Evolutionary conservation across 495 filamentous ascomycete genomes (phyloP), one percentile per base, ranked within the genome.

Genomic region (Paragyromitra xinjiangensis): DNA sequence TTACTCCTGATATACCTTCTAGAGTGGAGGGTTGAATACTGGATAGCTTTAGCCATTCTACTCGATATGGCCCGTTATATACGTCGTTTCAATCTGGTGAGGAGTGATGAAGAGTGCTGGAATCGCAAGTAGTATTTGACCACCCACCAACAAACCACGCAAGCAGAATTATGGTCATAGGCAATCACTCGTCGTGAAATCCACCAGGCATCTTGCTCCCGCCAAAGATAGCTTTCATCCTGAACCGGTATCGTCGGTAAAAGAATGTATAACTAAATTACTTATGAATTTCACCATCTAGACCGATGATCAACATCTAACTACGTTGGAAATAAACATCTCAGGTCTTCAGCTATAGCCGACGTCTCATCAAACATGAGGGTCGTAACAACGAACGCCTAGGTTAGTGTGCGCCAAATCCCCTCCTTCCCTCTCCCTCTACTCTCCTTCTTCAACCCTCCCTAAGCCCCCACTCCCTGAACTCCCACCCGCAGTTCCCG

Each of bases 401-500:
- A 51, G 16, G 19, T 51, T 51, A 51, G 5, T 51, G 48, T n/a
- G 2, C 6, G 8, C 53, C 53, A 4, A 56, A 26, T 0, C 29
- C 29, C 2, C 4, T 34, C 29, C 3, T 29, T 37, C 14, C 1
- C 29, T 3, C 6, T 37, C 44, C 3, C 11, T 1, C 73, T 79
- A 78, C 42, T 78, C 84, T 92, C 93, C 84, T 95, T 95, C 39
- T 89, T 85, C 65, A 88, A 94, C 83, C 90, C 92, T 75, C 88
- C 90, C 69, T 93, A 90, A 83, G 92, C 29, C 39, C 45, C n/a
- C 11, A 19, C 64, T 9, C 51, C 75, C 65, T 22, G 48, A 2
- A 12, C 37, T 26, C 51, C 65, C 19, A 1, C 64, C 59, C 4
- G 50, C 39, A 14, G 45, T 11, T n/a, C 67, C 42, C 3, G 74